Conservation (phyloP, 1,139 yeast genomes). For the Hansenula sp. region DNA sequence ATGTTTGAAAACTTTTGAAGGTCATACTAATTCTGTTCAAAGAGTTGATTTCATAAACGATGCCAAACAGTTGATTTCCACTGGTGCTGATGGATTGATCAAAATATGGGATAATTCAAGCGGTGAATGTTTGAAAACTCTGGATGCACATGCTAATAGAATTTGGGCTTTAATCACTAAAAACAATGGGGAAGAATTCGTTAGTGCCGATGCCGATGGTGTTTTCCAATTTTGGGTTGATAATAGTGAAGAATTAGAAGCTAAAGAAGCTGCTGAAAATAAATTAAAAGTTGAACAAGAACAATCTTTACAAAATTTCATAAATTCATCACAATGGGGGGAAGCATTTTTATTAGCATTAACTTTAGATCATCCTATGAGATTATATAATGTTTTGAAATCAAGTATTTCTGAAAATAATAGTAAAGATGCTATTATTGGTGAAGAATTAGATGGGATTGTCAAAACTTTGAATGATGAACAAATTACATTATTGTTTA, state of each 20-base stretch:
- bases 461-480: conserved; percentile 55
- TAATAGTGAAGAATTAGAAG: conserved; percentile 67
- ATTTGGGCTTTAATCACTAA: conserved; percentile 83
- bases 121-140: conserved; percentile 77
- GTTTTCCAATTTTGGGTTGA: conserved; percentile 86
- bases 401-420: conserved; percentile 39
- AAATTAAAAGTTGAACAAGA: conserved; percentile 76
- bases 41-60: conserved; percentile 67
- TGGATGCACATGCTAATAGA: conserved; percentile 90
- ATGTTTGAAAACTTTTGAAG: conserved; percentile 83
- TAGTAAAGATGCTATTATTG: conserved; percentile 44
- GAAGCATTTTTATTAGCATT: conserved; percentile 85
- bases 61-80: conserved; percentile 68
- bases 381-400: conserved; percentile 66
- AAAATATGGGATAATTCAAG: conserved; percentile 82
- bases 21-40: conserved; percentile 91
- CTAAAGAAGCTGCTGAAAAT: conserved; percentile 43
- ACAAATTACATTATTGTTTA: conserved; percentile 57
- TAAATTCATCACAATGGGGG: conserved; percentile 74
- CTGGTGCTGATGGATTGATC: conserved; percentile 93
- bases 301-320: conserved; percentile 73
- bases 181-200: conserved; percentile 63
- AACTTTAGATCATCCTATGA: conserved; percentile 82
- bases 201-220: conserved; percentile 95
- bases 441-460: conserved; percentile 61